These are phyloP conservation scores for Ophiosphaerella narmari DNA, from an alignment of 2,329 filamentous ascomycete genomes.

Conservation along the genomic window DNA sequence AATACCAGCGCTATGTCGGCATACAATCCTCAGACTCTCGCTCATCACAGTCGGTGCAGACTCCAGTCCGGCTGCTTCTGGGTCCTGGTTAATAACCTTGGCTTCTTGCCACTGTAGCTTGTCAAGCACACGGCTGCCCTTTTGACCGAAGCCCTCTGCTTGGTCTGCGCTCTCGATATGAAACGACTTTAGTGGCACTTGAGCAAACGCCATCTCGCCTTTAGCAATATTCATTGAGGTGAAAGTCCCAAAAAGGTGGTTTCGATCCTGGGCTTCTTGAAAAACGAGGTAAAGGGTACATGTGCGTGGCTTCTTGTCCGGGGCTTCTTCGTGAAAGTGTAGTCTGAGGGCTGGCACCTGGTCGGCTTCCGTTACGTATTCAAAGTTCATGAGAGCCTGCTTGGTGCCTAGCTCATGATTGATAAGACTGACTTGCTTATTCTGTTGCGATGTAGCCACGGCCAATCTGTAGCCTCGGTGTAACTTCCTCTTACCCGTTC, in stretches of 20 bases:
- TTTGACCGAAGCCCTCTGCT: conserved; percentile 50
- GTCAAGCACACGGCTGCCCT: conserved; percentile 48
- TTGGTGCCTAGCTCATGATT: conserved; percentile 68
- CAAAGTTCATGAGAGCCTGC: conserved; percentile 73
- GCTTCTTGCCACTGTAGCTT: conserved; percentile 67
- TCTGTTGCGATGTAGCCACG: conserved; percentile 76
- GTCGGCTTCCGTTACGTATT: conserved; percentile 63
- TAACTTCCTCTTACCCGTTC: conserved; percentile 70
- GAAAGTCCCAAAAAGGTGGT: conserved; percentile 72
- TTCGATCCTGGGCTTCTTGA: conserved; percentile 70
- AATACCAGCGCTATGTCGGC: conserved; percentile 76
- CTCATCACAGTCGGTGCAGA: conserved; percentile 72
- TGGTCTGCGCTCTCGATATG: conserved; percentile 63
- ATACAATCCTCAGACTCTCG: conserved; percentile 74
- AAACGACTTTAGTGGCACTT: conserved; percentile 69
- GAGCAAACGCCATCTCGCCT: conserved; percentile 72
- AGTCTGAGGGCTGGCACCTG: conserved; percentile 73
- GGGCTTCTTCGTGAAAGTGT: conserved; percentile 64
- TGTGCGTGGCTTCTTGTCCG: conserved; percentile 50
- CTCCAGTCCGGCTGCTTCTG: conserved; percentile 59
- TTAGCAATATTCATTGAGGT: conserved; percentile 71
- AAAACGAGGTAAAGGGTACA: conserved; percentile 81
- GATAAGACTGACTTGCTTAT: conserved; percentile 76
- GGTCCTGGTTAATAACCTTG: conserved; percentile 73
- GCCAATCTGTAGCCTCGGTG: conserved; percentile 81